Conservation (phyloP, 169 alveolate species). For the Plasmodium chabaudi region DNA sequence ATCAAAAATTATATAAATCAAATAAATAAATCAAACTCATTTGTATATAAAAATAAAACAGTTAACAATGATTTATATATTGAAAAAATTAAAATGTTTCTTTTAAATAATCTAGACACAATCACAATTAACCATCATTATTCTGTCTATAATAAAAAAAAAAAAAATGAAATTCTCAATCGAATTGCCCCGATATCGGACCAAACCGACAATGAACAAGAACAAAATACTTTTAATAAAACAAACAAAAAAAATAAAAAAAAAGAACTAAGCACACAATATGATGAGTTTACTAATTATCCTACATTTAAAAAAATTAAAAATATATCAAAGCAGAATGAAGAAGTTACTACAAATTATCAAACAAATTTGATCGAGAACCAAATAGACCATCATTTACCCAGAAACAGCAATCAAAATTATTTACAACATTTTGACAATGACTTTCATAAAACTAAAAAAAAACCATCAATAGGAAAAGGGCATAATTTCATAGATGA, state of each 20-base stretch:
- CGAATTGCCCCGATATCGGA: not conserved
- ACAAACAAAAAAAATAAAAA: not conserved
- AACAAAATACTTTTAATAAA: not conserved
- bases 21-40: conserved; percentile 7
- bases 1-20: conserved; percentile 3
- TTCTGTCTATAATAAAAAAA: not conserved
- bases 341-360: too few relatives aligned
- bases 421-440: too few relatives aligned
- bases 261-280: too few relatives aligned
- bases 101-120: conserved; percentile 30
- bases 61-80: conserved; percentile 15
- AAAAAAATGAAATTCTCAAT: conserved; percentile 7
- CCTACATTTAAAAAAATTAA: too few relatives aligned
- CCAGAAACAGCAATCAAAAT: too few relatives aligned
- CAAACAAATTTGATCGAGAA: too few relatives aligned
- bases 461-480: too few relatives aligned
- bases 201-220: not conserved
- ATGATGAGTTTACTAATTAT: too few relatives aligned
- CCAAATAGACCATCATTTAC: too few relatives aligned
- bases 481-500: too few relatives aligned
- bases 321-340: too few relatives aligned
- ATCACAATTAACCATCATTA: conserved; percentile 1
- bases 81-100: conserved; percentile 47
- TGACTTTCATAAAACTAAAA: too few relatives aligned
- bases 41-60: conserved; percentile 20